Evolutionary conservation across 1,284 basidiomycete genomes (phyloP).

Genomic region (Coniferiporia weirii): DNA sequence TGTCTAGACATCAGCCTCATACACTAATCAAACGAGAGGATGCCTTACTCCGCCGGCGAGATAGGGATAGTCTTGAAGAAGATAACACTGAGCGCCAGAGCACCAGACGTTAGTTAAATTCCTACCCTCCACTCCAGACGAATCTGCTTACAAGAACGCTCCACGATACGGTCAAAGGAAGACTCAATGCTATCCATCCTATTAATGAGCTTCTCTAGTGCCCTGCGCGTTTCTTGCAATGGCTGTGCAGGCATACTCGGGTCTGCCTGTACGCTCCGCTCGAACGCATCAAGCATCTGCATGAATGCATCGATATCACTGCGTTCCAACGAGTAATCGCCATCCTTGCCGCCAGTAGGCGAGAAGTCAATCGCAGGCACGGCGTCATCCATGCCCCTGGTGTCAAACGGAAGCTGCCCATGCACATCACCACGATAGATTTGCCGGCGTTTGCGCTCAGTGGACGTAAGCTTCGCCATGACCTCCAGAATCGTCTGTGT

Average conservation of each 20-base stretch:
- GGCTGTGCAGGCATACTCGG: constrained; percentile 46
- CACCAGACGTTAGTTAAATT: not conserved
- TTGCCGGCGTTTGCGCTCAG: constrained; percentile 72
- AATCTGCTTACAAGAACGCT: constrained; percentile 60
- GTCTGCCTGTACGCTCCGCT: constrained; percentile 43
- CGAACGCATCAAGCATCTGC: constrained; percentile 60
- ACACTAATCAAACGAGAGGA: not conserved
- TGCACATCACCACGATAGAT: constrained; percentile 74
- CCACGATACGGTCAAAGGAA: constrained; percentile 76
- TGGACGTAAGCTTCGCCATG: constrained; percentile 78
- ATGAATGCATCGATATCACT: constrained; percentile 68
- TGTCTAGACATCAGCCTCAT: constrained; percentile 25
- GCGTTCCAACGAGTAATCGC: constrained; percentile 60
- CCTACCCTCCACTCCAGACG: not conserved
- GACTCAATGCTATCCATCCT: constrained; percentile 75
- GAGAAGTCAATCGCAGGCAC: constrained; percentile 76
- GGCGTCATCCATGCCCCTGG: constrained; percentile 67
- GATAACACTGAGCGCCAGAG: constrained; percentile 54
- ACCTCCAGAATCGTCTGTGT: constrained; percentile 75
- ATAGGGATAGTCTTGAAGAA: constrained; percentile 58
- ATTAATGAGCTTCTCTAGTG: constrained; percentile 60
- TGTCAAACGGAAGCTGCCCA: constrained; percentile 76
- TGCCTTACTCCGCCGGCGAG: constrained; percentile 61
- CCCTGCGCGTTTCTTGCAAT: constrained; percentile 54
- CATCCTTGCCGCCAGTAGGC: constrained; percentile 50